Evolutionary conservation across 345 rosid species (phyloP), one percentile per base, ranked within the genome.

Genomic region (Microthlaspi erraticum): DNA sequence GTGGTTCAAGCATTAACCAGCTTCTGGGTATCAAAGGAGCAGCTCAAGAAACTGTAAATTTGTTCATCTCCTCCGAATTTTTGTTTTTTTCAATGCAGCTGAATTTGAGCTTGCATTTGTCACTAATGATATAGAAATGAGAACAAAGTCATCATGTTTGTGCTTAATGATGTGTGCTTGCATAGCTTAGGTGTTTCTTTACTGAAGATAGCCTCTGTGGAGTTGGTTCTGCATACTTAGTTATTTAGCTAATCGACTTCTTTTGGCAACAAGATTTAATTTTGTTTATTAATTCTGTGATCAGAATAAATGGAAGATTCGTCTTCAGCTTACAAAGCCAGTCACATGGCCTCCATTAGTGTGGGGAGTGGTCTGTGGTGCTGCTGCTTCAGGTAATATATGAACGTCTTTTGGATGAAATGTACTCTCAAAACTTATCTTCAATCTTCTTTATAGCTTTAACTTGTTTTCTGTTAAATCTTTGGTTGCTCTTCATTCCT

Each of bases 21-120:
- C 92, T 93, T 80, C 96, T 93, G 29, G 97, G 98, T 38, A 93
- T 93, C 78, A 93, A 86, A 83, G 98, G 98, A 77, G 98, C 98
- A 7, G 67, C 94, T 49, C 89, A 85, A 83, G 98, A 91, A 71
- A 84, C 91, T 46, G 98, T 93, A 57, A 85, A 17, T 56, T 8
- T 42, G 2, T 38, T 36, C 12, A 12, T 66, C 37, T 59, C 33
- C 19, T 63, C 33, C 0, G 16, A 26, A 0, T 5, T 31, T 59
- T 46, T 3, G 1, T 19, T 52, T 34, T 55, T 64, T 72, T 6
- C 50, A 11, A 16, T 72, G 36, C 44, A 50, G 33, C 12, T 60
- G 60, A 56, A 13, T n/a, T 16, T 29, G 41, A 7, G 50, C 12
- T 64, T 56, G 26, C 33, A 39, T 61, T 12, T 42, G 20, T 41